Evolutionary conservation across 1,284 basidiomycete species (phyloP).

Genomic region (Boletus holoroseus): DNA sequence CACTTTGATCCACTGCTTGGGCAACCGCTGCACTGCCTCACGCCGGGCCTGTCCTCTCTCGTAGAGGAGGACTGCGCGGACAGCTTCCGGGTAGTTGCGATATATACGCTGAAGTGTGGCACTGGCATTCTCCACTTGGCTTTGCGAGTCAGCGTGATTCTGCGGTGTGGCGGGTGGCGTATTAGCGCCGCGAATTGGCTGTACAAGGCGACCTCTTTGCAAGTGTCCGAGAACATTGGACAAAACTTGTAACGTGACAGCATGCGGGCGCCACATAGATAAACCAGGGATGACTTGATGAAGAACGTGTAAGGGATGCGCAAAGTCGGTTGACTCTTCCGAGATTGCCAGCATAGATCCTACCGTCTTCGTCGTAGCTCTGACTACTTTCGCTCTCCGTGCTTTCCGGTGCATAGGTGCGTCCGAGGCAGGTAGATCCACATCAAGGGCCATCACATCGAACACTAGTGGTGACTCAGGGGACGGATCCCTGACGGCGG

Average conservation of each 20-base stretch:
- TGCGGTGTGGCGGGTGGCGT: slow-evolving; percentile 15
- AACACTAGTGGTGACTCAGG: slow-evolving; percentile 48
- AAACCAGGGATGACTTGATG: slow-evolving; percentile 59
- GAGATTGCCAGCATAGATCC: slow-evolving; percentile 17
- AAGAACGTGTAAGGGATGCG: slow-evolving; percentile 55
- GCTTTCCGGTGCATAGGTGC: slow-evolving; percentile 30
- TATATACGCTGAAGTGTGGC: slow-evolving; percentile 42
- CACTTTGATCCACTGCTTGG: slow-evolving; percentile 20
- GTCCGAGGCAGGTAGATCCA: slow-evolving; percentile 27
- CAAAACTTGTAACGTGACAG: slow-evolving; percentile 44
- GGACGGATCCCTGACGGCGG: slow-evolving; percentile 31
- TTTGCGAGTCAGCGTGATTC: slow-evolving; percentile 19
- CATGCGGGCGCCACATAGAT: slow-evolving; percentile 63
- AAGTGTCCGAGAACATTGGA: slow-evolving; percentile 44
- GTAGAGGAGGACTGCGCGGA: slow-evolving; percentile 40
- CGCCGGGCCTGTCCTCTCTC: slow-evolving; percentile 33
- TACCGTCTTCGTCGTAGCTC: slow-evolving; percentile 18
- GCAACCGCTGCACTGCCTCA: slow-evolving; percentile 14
- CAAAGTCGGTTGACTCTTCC: slow-evolving; percentile 38
- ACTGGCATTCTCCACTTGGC: slow-evolving; percentile 33
- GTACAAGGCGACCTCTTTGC: slow-evolving; percentile 45
- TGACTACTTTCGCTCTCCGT: slow-evolving; percentile 26
- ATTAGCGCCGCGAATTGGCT: slow-evolving; percentile 35
- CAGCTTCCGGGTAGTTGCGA: slow-evolving; percentile 46
- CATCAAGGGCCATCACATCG: slow-evolving; percentile 21